Evolutionary conservation across 805 yeast species (phyloP).

Genomic region (Cyberlindnera bimundalis): DNA sequence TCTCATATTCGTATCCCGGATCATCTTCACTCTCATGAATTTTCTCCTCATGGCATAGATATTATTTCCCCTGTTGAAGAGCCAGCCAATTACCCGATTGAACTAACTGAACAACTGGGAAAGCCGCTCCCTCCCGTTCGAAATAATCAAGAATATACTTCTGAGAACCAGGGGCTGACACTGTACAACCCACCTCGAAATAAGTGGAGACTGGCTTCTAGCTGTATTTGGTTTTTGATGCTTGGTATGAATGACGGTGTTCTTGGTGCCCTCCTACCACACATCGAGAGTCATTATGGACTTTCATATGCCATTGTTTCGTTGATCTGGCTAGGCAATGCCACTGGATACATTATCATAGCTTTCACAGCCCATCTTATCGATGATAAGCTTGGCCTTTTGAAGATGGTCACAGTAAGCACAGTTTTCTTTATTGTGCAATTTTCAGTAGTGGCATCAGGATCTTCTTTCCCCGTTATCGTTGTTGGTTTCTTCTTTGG

Average conservation of each 20-base stretch:
- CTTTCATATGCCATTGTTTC: slow-evolving; percentile 54
- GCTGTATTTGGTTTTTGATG: slow-evolving; percentile 38
- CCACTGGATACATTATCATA: slow-evolving; percentile 48
- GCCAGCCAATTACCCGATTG: no score
- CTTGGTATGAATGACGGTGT: slow-evolving; percentile 53
- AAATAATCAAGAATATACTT: no score
- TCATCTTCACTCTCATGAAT: no score
- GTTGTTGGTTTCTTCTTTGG: slow-evolving; percentile 52
- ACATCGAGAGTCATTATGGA: slow-evolving; percentile 45
- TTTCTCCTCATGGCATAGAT: no score
- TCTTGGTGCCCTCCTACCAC: slow-evolving; percentile 58
- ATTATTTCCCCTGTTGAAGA: no score
- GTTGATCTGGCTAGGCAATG: slow-evolving; percentile 54
- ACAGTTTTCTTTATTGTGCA: slow-evolving; percentile 34
- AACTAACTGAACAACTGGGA: no score
- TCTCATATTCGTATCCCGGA: no score
- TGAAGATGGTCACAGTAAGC: slow-evolving; percentile 38
- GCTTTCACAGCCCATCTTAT: slow-evolving; percentile 48
- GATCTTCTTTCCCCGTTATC: slow-evolving; percentile 45
- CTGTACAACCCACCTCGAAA: no score
- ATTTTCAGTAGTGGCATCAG: slow-evolving; percentile 44
- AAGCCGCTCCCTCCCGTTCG: no score
- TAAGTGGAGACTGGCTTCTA: no score
- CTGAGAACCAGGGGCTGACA: no score
- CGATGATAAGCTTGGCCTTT: slow-evolving; percentile 39